Evolutionary conservation across 139 green algal species (phyloP).

Genomic region (Chlamydomonas incerta): DNA sequence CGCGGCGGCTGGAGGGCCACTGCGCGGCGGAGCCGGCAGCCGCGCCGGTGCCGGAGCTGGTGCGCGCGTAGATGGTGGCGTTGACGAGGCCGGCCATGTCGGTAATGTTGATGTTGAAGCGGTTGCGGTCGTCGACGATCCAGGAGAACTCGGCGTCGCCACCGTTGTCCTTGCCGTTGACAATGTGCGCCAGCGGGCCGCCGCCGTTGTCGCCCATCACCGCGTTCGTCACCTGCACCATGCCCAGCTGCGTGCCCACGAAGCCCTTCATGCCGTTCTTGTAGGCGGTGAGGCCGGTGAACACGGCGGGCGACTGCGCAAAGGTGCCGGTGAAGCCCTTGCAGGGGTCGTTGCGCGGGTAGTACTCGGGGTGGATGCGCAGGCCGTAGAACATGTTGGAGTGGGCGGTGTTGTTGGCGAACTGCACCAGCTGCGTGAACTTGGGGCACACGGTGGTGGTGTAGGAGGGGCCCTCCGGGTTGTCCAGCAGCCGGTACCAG

Average conservation of each 20-base stretch:
- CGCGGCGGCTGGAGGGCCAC: slow-evolving; percentile 44
- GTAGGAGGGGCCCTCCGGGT: slow-evolving; percentile 53
- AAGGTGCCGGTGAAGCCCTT: slow-evolving; percentile 11
- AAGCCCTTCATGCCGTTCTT: slow-evolving; percentile 77
- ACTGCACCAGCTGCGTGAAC: slow-evolving; percentile 61
- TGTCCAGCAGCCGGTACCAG: slow-evolving; percentile 58
- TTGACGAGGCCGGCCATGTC: slow-evolving; percentile 59
- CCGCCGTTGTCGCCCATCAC: slow-evolving; percentile 65
- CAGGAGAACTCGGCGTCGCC: slow-evolving; percentile 63
- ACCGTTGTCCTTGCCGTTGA: slow-evolving; percentile 74
- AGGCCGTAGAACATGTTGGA: slow-evolving; percentile 77
- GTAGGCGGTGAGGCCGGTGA: slow-evolving; percentile 62
- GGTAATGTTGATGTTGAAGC: not conserved
- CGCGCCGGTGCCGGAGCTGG: slow-evolving; percentile 20
- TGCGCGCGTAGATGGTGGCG: slow-evolving; percentile 52
- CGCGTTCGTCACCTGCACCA: slow-evolving; percentile 63
- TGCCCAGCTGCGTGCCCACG: slow-evolving; percentile 53
- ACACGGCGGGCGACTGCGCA: slow-evolving; percentile 44
- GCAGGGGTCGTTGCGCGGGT: slow-evolving; percentile 49
- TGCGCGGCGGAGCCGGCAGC: slow-evolving; percentile 37
- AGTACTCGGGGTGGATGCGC: slow-evolving; percentile 63
- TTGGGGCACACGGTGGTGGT: slow-evolving; percentile 66
- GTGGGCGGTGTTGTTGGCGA: slow-evolving; percentile 72
- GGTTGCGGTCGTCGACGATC: slow-evolving; percentile 57
- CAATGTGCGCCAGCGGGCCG: slow-evolving; percentile 54